Base-by-base conservation (phyloP, 768 basidiomycete genomes). In the Mycena olivaceomarginata region DNA sequence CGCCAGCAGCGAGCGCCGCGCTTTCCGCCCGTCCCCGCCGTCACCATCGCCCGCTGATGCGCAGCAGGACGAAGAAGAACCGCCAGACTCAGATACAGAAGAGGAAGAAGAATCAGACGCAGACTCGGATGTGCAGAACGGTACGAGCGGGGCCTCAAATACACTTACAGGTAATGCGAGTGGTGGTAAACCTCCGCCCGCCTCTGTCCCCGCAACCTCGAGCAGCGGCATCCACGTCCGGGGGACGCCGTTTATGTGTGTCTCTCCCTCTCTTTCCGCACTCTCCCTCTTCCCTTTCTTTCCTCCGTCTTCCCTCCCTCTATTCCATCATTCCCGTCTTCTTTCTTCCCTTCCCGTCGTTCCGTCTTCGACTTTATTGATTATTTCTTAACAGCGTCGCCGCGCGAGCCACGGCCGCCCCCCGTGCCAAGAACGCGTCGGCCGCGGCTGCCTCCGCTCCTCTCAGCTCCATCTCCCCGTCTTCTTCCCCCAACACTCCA, bases 61-160 rank as follows among this genome's bases (percentile, higher is more conserved):
- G 59, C 59, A 11, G 59, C 9, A 4, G 6, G 59, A 60, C 59
- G 59, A 31, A 39, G 59, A 60, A 60, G 59, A 60, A 60, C 59
- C 59, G 31, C 59, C 59, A 60, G 59, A 60, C 31, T 60, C 59
- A 18, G 59, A 60, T 31, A 37, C 59, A 6, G 59, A 60, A 60
- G 37, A 60, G 59, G 59, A 60, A 60, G 59, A 18, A 31, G 59
- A 60, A 6, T 3, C 59, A 37, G 59, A 60, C 59, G 59, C 59
- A 13, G 59, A 60, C 31, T 60, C 59, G 59, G 59, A 60, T 60
- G 59, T n/a, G n/a, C n/a, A n/a, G n/a, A n/a, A n/a, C n/a, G n/a
- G n/a, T n/a, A n/a, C n/a, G n/a, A n/a, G n/a, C n/a, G n/a, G n/a
- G n/a, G n/a, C 31, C 25, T 37, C 59, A 60, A 37, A 60, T 60